phyloP scores from a whole-genome alignment of 768 basidiomycete species.

The Termitomyces bulborhizus region DNA sequence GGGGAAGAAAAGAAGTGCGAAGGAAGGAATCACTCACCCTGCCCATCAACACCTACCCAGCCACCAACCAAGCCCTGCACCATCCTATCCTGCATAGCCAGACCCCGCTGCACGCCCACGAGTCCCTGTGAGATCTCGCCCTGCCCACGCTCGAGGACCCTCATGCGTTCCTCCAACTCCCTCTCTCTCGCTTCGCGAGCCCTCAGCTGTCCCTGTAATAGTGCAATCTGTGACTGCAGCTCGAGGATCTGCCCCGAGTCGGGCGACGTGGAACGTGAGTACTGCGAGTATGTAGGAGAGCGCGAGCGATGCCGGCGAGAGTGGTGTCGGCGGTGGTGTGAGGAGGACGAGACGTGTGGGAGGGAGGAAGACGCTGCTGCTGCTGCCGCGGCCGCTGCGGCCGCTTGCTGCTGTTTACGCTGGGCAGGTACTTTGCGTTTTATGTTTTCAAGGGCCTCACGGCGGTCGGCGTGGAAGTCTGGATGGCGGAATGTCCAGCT shows the following conservation, averaged over 20 bases:
- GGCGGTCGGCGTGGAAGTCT: slow-evolving; percentile 49
- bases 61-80: slow-evolving; percentile 74
- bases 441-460: slow-evolving; percentile 51
- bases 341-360: slow-evolving; percentile 6
- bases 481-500: slow-evolving; percentile 58
- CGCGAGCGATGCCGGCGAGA: slow-evolving; percentile 9
- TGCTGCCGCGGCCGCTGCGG: not conserved
- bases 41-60: slow-evolving; percentile 33
- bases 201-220: slow-evolving; percentile 27
- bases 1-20: not conserved
- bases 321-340: slow-evolving; percentile 19
- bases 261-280: slow-evolving; percentile 17
- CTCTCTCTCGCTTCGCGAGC: slow-evolving; percentile 26
- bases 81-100: slow-evolving; percentile 80
- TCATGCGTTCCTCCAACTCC: slow-evolving; percentile 26
- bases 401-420: slow-evolving; percentile 37
- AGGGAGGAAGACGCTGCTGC: slow-evolving; percentile 11
- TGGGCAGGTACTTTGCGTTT: slow-evolving; percentile 54
- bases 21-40: slow-evolving; percentile 14
- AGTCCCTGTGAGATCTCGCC: slow-evolving; percentile 31
- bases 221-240: slow-evolving; percentile 8
- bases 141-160: slow-evolving; percentile 32
- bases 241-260: slow-evolving; percentile 3
- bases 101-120: slow-evolving; percentile 38
- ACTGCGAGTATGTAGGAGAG: slow-evolving; percentile 14